Conservation (phyloP, 306 rosid species). For the Glycyrrhiza uralensis region DNA sequence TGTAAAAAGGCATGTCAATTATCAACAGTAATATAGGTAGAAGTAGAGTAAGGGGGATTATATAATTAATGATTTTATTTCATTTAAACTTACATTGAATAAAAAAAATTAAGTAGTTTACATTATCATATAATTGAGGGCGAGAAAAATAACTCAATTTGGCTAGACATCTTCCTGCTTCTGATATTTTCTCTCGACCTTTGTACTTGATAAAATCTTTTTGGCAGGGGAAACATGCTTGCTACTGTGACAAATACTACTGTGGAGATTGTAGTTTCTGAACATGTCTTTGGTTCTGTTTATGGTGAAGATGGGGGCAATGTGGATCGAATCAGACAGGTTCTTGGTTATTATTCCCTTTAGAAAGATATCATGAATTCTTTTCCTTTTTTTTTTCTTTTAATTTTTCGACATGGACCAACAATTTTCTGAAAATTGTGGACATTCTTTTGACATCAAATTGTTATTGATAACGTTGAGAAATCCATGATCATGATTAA, state of each 20-base stretch:
- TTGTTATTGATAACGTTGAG: neutral
- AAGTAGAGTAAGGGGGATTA: neutral
- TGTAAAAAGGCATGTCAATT: neutral
- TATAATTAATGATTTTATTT: neutral
- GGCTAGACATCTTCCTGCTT: slow-evolving; percentile 1
- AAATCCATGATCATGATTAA: neutral
- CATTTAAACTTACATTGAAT: neutral
- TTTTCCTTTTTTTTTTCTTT: neutral
- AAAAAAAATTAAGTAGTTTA: neutral
- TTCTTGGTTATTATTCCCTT: slow-evolving; percentile 21
- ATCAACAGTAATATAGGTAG: neutral
- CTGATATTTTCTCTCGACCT: neutral
- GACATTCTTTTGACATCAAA: neutral
- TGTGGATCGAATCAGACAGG: slow-evolving; percentile 57
- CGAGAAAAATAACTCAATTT: neutral
- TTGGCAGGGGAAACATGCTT: slow-evolving; percentile 43
- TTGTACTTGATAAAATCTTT: slow-evolving; percentile 16
- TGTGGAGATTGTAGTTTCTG: slow-evolving; percentile 52
- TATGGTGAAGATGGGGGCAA: slow-evolving; percentile 65
- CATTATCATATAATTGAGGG: neutral
- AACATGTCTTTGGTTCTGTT: slow-evolving; percentile 52
- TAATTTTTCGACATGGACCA: no score
- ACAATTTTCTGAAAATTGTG: neutral
- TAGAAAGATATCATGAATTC: neutral
- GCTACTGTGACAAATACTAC: slow-evolving; percentile 64